phyloP scores from a whole-genome alignment of 441 rosid species.

The Jatropha multifida region DNA sequence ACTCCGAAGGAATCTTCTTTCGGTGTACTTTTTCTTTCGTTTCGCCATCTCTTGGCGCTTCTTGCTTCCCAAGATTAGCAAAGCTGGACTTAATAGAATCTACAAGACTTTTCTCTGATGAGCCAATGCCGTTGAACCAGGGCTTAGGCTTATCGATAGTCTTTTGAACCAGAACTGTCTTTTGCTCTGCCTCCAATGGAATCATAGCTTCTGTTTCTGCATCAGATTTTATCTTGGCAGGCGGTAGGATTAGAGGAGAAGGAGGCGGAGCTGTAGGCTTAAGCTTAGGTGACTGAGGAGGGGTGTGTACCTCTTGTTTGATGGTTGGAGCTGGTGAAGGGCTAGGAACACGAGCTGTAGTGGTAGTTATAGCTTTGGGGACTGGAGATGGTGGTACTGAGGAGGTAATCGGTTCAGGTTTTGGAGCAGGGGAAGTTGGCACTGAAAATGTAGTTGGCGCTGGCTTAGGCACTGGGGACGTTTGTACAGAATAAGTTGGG shows the following conservation, averaged over 20 bases:
- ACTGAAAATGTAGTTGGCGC: slow-evolving; percentile 16
- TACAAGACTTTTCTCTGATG: slow-evolving; percentile 15
- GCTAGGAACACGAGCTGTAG: slow-evolving; percentile 23
- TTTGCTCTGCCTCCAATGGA: slow-evolving; percentile 60
- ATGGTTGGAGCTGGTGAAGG: slow-evolving; percentile 35
- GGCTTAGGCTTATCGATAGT: slow-evolving; percentile 34
- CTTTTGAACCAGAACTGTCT: slow-evolving; percentile 61
- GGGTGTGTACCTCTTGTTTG: slow-evolving; percentile 35
- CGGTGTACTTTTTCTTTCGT: slow-evolving; percentile 22
- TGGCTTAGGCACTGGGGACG: slow-evolving; percentile 23
- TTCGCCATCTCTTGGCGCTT: slow-evolving; percentile 19
- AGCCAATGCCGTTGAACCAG: neutral
- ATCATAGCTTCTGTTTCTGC: slow-evolving; percentile 38
- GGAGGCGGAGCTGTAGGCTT: slow-evolving; percentile 51
- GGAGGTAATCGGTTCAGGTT: slow-evolving; percentile 16
- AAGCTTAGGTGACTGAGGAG: slow-evolving; percentile 44
- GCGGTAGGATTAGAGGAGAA: slow-evolving; percentile 70
- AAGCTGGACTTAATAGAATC: slow-evolving; percentile 22
- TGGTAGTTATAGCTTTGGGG: slow-evolving; percentile 25
- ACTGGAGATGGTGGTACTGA: slow-evolving; percentile 27
- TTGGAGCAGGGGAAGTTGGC: slow-evolving; percentile 31
- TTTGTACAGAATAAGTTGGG: slow-evolving; percentile 22
- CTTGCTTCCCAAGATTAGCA: slow-evolving; percentile 26
- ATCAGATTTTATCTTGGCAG: slow-evolving; percentile 47
- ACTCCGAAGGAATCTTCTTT: slow-evolving; percentile 39